These are phyloP conservation scores for Piloderma croceum DNA, from an alignment of 768 basidiomycete species.

Conservation along the genomic window DNA sequence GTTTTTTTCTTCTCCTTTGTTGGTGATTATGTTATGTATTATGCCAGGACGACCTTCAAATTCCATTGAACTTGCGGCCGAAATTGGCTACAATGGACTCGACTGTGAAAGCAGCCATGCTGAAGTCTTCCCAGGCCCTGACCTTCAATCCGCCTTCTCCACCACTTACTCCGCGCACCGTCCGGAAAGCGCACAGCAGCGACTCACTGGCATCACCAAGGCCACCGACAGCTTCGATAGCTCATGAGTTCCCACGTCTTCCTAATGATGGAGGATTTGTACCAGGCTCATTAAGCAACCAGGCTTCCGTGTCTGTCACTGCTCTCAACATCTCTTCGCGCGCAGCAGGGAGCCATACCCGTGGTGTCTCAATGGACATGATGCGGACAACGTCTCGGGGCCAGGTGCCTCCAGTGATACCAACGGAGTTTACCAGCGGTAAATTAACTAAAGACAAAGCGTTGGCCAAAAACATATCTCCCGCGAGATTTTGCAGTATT, in stretches of 20 bases:
- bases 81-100: conserved; percentile 79
- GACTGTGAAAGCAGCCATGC: conserved; percentile 86
- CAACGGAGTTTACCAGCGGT: conserved; percentile 33
- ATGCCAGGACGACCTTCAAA: conserved; percentile 80
- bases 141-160: conserved; percentile 35
- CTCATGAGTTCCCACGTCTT: conserved; percentile 26
- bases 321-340: conserved; percentile 28
- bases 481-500: conserved; percentile 62
- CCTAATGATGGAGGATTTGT: conserved; percentile 20
- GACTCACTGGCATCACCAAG: conserved; percentile 63
- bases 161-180: conserved; percentile 46
- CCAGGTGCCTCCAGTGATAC: conserved; percentile 39
- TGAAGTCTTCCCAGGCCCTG: conserved; percentile 76
- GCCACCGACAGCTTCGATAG: conserved; percentile 32
- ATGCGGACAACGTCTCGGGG: conserved; percentile 47
- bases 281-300: conserved; percentile 23
- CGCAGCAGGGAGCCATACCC: conserved; percentile 42
- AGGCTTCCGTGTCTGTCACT: conserved; percentile 26
- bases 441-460: conserved; percentile 32
- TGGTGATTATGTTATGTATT: neutral
- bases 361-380: conserved; percentile 60
- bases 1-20: neutral
- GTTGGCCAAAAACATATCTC: conserved; percentile 48
- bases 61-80: conserved; percentile 69
- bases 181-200: conserved; percentile 69